Conservation (phyloP, 345 rosid species). For the Populus ilicifolia region DNA sequence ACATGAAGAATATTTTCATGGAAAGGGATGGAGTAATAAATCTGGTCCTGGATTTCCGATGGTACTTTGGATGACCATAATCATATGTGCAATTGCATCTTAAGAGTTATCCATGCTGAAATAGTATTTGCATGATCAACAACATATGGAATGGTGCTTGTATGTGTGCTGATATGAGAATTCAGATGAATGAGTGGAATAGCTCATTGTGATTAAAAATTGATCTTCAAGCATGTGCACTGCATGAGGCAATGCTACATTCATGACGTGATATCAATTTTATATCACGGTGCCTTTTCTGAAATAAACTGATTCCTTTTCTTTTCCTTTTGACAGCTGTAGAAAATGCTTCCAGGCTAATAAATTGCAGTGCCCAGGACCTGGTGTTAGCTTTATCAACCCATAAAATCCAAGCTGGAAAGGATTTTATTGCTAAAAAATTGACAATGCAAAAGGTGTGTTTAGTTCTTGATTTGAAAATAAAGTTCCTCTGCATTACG, state of each 20-base stretch:
- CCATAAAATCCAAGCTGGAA: constrained; percentile 66
- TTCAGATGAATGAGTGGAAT: background rate
- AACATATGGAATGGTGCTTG: background rate
- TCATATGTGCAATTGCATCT: background rate
- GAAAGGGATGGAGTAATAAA: background rate
- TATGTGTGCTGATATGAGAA: constrained; percentile 1
- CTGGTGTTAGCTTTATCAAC: constrained; percentile 62
- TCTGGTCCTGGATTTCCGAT: background rate
- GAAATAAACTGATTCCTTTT: background rate
- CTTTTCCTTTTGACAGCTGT: constrained; percentile 54
- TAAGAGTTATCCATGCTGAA: background rate
- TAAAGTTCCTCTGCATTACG: background rate
- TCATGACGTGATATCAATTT: background rate
- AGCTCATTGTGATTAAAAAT: background rate
- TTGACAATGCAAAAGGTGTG: constrained; percentile 82
- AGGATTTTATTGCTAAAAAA: constrained; percentile 57
- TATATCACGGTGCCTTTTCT: background rate
- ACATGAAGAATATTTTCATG: background rate
- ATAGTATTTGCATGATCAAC: background rate
- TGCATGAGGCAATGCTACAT: background rate
- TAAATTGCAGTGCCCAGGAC: constrained; percentile 63
- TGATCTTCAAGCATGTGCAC: background rate
- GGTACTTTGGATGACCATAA: background rate
- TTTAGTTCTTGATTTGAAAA: constrained; percentile 1
- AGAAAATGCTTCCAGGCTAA: constrained; percentile 58